phyloP scores from a whole-genome alignment of 495 filamentous ascomycete genomes.

The Penicillium desertorum region DNA sequence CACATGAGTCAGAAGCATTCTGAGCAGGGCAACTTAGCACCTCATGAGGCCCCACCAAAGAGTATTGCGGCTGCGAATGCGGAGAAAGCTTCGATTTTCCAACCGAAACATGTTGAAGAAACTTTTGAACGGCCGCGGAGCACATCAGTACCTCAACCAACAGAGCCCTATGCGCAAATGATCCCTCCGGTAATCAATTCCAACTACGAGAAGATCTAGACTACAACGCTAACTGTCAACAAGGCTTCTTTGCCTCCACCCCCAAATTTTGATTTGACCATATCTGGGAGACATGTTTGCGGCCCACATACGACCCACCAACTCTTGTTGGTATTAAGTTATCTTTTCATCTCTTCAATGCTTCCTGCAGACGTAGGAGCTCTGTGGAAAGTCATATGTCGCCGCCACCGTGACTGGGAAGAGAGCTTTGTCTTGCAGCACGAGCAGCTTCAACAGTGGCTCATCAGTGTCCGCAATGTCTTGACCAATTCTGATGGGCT shows the following conservation, averaged over 20 bases:
- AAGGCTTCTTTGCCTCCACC: conserved; percentile 2
- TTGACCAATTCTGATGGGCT: neutral
- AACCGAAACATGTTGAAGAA: neutral
- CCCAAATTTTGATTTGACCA: neutral
- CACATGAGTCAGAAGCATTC: neutral
- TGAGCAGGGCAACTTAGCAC: neutral
- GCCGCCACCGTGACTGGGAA: conserved; percentile 1
- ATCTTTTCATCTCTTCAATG: conserved; percentile 2
- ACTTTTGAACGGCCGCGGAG: neutral
- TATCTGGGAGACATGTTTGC: neutral
- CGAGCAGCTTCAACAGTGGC: neutral
- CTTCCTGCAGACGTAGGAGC: neutral
- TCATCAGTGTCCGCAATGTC: neutral
- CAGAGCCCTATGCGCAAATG: neutral
- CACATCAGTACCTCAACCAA: neutral
- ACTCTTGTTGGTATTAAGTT: conserved; percentile 3
- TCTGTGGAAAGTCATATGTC: conserved; percentile 3
- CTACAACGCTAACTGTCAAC: neutral
- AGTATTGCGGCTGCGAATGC: neutral
- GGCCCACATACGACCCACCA: neutral
- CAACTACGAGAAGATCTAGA: neutral
- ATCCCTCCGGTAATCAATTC: neutral
- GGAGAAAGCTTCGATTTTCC: neutral
- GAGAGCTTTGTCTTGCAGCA: neutral
- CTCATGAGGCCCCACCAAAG: neutral